These are phyloP conservation scores for Colletotrichum shisoi DNA, from an alignment of 2,329 filamentous ascomycete genomes.

Conservation along the genomic window DNA sequence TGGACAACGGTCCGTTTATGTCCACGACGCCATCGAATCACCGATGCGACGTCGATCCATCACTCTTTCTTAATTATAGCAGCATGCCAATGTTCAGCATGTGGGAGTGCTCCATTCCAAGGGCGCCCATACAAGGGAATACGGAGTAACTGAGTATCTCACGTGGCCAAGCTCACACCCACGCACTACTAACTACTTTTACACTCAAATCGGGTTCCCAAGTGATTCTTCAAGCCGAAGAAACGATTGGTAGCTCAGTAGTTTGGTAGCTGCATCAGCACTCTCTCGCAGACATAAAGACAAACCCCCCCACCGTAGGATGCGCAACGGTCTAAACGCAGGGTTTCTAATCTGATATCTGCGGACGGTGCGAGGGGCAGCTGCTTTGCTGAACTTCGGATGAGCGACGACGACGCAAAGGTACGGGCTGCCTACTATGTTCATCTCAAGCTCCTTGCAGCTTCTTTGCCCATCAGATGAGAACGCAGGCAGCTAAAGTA, in stretches of 20 bases:
- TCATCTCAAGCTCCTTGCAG: conserved; percentile 2
- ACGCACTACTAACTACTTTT: no score
- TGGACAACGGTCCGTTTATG: neutral
- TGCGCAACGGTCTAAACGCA: neutral
- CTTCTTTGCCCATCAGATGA: neutral
- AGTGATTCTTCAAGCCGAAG: neutral
- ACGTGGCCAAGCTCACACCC: neutral
- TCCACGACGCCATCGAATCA: conserved; percentile 5
- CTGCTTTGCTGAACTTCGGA: neutral
- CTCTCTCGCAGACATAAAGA: no score
- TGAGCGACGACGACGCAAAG: neutral
- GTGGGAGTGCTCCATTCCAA: neutral
- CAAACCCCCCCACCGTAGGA: neutral
- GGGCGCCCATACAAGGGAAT: neutral
- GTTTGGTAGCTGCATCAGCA: no score
- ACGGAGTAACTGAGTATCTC: neutral
- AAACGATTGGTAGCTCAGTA: neutral
- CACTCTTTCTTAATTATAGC: conserved; percentile 29
- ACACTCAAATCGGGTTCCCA: no score
- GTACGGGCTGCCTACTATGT: neutral
- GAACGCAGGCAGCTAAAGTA: neutral
- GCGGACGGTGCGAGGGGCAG: neutral
- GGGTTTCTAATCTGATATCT: neutral
- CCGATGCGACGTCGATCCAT: conserved; percentile 23
- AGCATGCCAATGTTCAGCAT: conserved; percentile 9